These are phyloP conservation scores for Picochlorum sp. DNA, from an alignment of 139 green algal species.

Conservation along the genomic window DNA sequence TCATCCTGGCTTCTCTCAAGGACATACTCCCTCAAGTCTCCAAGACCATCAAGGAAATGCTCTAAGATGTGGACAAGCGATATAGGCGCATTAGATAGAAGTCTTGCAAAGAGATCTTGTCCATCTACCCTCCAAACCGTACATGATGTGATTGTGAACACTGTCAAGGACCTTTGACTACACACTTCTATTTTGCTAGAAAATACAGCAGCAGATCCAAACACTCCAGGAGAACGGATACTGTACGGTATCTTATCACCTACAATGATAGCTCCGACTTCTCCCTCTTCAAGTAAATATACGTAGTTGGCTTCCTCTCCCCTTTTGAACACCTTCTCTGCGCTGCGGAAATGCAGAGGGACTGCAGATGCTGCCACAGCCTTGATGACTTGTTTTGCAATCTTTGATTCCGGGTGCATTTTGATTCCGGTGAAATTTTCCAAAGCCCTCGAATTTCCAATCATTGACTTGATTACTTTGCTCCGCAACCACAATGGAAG, in stretches of 20 bases:
- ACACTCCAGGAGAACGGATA: constrained; percentile 2
- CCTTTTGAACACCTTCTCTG: background rate
- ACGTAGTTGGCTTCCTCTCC: background rate
- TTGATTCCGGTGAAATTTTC: background rate
- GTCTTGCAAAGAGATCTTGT: background rate
- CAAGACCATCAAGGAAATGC: background rate
- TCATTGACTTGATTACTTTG: background rate
- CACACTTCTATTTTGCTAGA: background rate
- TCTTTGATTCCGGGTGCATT: background rate
- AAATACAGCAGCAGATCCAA: constrained; percentile 3
- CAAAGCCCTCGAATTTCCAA: background rate
- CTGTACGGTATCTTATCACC: background rate
- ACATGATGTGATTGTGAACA: background rate
- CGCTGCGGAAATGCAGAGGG: background rate
- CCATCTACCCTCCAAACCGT: constrained; percentile 3
- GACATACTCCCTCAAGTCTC: background rate
- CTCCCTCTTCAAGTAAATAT: constrained; percentile 6
- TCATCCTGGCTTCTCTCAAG: background rate
- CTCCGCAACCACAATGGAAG: constrained; percentile 1
- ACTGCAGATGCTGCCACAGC: constrained; percentile 5
- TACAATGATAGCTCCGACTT: background rate
- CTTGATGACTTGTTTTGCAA: background rate
- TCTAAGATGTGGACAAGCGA: background rate
- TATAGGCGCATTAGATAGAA: background rate
- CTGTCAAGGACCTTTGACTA: background rate